A percentile compares a stretch with the other conserved stretches of the same genome.
These are phyloP conservation scores for Cucurbita argyrosperma DNA, from an alignment of 306 rosid species.

Conservation along the genomic window DNA sequence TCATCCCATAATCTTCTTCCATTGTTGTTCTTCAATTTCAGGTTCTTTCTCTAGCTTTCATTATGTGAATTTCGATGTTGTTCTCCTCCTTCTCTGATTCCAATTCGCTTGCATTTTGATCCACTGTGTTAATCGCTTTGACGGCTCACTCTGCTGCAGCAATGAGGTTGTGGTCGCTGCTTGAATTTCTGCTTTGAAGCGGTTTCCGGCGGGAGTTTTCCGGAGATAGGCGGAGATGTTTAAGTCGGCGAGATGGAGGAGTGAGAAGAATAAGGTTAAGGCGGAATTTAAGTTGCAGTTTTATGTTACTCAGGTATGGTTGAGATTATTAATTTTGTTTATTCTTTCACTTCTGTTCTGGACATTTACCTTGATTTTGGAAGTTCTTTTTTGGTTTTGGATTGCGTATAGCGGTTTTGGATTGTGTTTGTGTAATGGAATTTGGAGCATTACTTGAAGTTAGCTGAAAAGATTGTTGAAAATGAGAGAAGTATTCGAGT, in stretches of 20 bases:
- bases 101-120: background rate
- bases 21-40: background rate
- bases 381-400: background rate
- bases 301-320: conserved; percentile 57
- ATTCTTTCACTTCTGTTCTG: background rate
- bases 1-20: background rate
- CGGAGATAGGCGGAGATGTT: conserved; percentile 38
- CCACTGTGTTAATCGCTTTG: background rate
- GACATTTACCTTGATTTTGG: conserved; percentile 2
- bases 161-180: background rate
- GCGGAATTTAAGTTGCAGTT: conserved; percentile 68
- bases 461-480: background rate
- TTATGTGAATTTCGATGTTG: background rate
- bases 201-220: conserved; percentile 5
- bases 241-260: conserved; percentile 80
- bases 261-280: conserved; percentile 68
- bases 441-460: background rate
- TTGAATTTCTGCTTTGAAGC: background rate
- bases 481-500: background rate
- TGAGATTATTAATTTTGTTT: background rate
- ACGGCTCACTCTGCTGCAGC: background rate
- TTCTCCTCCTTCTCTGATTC: background rate
- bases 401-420: background rate
- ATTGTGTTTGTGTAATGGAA: background rate
- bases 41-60: background rate